Base-by-base conservation (phyloP, 148 eudicot genomes). In the Amaranthus hypochondriacus region DNA sequence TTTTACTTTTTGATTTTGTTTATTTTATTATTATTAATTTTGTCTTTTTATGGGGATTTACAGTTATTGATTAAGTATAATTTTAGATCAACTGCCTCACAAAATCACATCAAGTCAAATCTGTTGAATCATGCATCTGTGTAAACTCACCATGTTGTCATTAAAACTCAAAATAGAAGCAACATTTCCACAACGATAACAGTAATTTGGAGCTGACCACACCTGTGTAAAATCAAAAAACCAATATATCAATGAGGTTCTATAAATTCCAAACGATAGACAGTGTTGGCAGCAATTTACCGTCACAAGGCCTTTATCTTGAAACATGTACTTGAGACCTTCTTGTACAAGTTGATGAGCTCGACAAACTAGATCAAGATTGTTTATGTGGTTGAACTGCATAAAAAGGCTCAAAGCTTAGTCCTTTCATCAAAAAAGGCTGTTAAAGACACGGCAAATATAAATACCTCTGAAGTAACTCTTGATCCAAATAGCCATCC, bases 401-500 rank as follows among this genome's bases (percentile, higher is more conserved):
- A 81, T 18, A 70, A 28, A 51, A 51, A 50, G 43, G 18, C 2
- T 15, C 68, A 59, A 13, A 6, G n/a, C 10, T 57, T 70, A 71
- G 79, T 65, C 14, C 69, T 68, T 70, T 75, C 51, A 50, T 48
- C 69, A 81, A 28, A 59, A 59, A 50, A 68, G 6, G 62, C 43
- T 46, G 39, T 21, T 48, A 9, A 65, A 21, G 60, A 15, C 21
- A 54, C 18, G 57, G 66, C 47, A 66, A 74, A 43, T 54, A 43
- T 11, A 28, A 50, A 53, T 76, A 92, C 99, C 96, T 95, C 99
- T 59, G 99, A 68, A 46, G 99, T 95, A 73, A 95, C 99, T 79
- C 97, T 89, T 52, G 99, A 95, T 62, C 99, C 99, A 85, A 95
- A 95, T 43, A 95, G 97, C 99, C 99, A 95, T 55, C 99, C 99